phyloP scores from a whole-genome alignment of 2,329 filamentous ascomycete species.

The Ilyonectria mors-panacis region DNA sequence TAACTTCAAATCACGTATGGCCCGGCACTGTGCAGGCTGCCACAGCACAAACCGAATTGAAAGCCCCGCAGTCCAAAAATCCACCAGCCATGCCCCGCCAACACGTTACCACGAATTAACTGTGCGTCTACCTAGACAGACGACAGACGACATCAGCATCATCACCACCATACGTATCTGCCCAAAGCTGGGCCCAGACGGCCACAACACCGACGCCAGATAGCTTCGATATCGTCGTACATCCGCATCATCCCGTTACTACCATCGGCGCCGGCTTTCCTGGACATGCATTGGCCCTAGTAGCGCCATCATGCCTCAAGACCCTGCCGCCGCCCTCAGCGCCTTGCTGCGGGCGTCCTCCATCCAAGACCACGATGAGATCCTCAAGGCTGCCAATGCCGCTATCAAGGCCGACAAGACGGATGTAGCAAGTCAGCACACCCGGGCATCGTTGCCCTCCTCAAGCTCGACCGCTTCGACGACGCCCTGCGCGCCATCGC shows the following conservation, averaged over 20 bases:
- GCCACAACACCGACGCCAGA: not conserved
- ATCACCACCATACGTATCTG: conserved; percentile 15
- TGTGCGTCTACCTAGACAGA: conserved; percentile 20
- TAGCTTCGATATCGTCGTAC: conserved; percentile 2
- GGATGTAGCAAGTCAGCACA: conserved; percentile 74
- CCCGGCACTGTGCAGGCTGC: conserved; percentile 35
- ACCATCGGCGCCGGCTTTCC: conserved; percentile 19
- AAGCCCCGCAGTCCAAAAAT: conserved; percentile 50
- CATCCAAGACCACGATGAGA: conserved; percentile 81
- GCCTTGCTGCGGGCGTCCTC: conserved; percentile 68
- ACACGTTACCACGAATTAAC: conserved; percentile 30
- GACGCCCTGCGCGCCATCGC: conserved; percentile 81
- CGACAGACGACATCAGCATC: conserved; percentile 41
- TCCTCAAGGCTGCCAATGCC: conserved; percentile 75
- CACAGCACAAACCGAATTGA: conserved; percentile 42
- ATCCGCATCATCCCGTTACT: not conserved
- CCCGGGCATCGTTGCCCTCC: conserved; percentile 80
- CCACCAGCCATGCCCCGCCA: conserved; percentile 46
- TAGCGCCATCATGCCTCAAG: conserved; percentile 57
- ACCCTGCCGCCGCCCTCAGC: conserved; percentile 66
- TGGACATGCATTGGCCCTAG: conserved; percentile 45
- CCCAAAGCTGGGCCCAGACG: conserved; percentile 23
- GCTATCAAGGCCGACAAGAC: conserved; percentile 73
- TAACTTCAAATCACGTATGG: no score
- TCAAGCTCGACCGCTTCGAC: conserved; percentile 87